These are phyloP conservation scores for Moricandia arvensis DNA, from an alignment of 345 rosid genomes.

Conservation along the genomic window DNA sequence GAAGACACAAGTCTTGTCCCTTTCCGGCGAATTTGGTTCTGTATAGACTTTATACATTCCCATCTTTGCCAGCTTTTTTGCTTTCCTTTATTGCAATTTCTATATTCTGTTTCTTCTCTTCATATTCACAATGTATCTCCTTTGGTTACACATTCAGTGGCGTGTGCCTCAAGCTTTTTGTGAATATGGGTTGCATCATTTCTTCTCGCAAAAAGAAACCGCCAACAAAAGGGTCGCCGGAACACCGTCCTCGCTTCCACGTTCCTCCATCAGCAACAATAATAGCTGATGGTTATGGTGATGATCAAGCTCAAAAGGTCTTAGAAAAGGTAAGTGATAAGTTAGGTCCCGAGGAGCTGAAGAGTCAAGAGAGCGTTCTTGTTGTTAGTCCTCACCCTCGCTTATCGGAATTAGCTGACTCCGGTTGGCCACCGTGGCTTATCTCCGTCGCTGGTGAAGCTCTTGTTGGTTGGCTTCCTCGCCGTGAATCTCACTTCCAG, in stretches of 20 bases:
- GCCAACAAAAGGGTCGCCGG: conserved; percentile 9
- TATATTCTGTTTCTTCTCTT: conserved; percentile 18
- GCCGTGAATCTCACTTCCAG: conserved; percentile 65
- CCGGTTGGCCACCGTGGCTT: conserved; percentile 98
- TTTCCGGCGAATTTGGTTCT: conserved; percentile 37
- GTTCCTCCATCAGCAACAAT: conserved; percentile 15
- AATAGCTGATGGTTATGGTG: background rate
- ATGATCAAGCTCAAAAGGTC: background rate
- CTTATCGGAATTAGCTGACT: conserved; percentile 26
- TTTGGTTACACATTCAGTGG: background rate
- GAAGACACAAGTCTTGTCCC: conserved; percentile 14
- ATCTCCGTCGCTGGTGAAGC: conserved; percentile 76
- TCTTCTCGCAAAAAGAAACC: conserved; percentile 24
- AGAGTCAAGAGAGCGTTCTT: conserved; percentile 29
- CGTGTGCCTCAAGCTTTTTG: conserved; percentile 21
- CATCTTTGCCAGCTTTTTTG: background rate
- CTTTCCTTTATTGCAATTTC: conserved; percentile 21
- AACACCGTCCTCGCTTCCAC: conserved; percentile 2
- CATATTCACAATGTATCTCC: conserved; percentile 13
- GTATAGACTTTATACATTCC: conserved; percentile 9
- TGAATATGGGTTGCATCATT: conserved; percentile 25
- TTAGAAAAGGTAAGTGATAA: conserved; percentile 5
- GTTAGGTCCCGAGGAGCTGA: conserved; percentile 25
- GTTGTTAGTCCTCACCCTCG: conserved; percentile 26
- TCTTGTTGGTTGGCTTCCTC: conserved; percentile 79